Percentiles rank a stretch among this genome's conserved stretches.
Conservation (phyloP, 116 monocot species). For the Papilionanthe hybrid region DNA sequence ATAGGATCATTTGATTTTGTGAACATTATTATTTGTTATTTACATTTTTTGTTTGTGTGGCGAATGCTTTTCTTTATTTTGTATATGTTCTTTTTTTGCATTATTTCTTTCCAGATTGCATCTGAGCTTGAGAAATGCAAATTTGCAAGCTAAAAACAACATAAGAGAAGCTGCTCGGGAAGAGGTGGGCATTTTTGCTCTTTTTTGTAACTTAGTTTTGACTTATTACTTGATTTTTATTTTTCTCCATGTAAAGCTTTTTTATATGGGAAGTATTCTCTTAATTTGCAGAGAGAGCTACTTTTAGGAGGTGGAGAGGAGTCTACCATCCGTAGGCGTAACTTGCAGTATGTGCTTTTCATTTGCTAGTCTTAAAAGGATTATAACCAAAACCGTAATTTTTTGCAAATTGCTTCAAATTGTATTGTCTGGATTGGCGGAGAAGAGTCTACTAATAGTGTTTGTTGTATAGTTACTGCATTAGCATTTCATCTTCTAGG, state of each 20-base stretch:
- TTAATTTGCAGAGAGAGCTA: slow-evolving; percentile 66
- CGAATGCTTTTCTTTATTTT: neutral
- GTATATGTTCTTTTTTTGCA: slow-evolving; percentile 1
- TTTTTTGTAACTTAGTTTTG: neutral
- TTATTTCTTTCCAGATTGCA: slow-evolving; percentile 43
- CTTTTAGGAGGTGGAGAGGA: slow-evolving; percentile 95
- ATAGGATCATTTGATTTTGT: neutral
- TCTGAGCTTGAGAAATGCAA: slow-evolving; percentile 65
- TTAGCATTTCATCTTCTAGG: too few species aligned
- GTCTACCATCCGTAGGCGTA: slow-evolving; percentile 85
- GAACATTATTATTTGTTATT: neutral
- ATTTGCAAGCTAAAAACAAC: slow-evolving; percentile 81
- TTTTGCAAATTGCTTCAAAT: neutral
- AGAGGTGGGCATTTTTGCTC: slow-evolving; percentile 40
- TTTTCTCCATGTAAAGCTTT: neutral
- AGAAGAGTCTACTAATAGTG: too few species aligned
- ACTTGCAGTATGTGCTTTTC: slow-evolving; percentile 73
- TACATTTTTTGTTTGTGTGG: neutral
- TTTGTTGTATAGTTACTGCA: too few species aligned
- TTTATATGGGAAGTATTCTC: slow-evolving; percentile 1
- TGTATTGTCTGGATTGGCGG: neutral
- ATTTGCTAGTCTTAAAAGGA: neutral
- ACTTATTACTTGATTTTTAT: neutral
- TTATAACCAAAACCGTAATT: neutral
- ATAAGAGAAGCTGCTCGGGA: slow-evolving; percentile 74